Conservation (phyloP, 306 rosid species). For the Mimosa pudica region DNA sequence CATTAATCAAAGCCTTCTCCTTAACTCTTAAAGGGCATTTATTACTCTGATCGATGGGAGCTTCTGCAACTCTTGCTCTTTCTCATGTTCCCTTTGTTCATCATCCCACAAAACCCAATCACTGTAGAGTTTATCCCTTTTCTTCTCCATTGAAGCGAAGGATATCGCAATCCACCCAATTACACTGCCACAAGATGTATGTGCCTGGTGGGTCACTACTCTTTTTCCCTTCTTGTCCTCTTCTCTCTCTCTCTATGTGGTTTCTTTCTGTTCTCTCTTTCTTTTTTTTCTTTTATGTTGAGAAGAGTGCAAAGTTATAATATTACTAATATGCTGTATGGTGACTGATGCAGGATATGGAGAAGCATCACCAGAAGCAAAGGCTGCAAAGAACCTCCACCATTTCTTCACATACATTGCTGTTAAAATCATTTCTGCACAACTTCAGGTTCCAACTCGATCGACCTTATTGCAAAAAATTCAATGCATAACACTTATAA, state of each 20-base stretch:
- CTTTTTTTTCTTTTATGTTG: neutral
- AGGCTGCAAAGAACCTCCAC: constrained; percentile 82
- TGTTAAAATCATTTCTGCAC: constrained; percentile 77
- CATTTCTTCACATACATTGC: constrained; percentile 85
- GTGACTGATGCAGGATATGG: constrained; percentile 69
- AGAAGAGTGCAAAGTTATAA: neutral
- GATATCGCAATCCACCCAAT: constrained; percentile 45
- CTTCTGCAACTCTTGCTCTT: constrained; percentile 49
- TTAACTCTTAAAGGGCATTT: neutral
- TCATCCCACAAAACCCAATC: constrained; percentile 49
- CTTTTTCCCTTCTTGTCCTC: neutral
- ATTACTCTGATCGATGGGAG: constrained; percentile 58
- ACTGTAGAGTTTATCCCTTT: constrained; percentile 37
- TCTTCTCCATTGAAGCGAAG: constrained; percentile 52
- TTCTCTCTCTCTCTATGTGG: neutral
- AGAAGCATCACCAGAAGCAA: constrained; percentile 92
- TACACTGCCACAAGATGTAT: constrained; percentile 83
- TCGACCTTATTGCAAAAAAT: neutral
- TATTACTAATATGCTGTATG: neutral
- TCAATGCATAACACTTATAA: neutral
- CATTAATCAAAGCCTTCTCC: constrained; percentile 15
- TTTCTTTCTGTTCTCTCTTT: neutral
- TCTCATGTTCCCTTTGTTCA: constrained; percentile 60
- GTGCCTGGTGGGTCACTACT: constrained; percentile 76
- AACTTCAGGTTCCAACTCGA: constrained; percentile 70